Percentiles rank a stretch among this genome's conserved stretches.
phyloP scores from a whole-genome alignment of 1,284 basidiomycete species.

The Ceratobasidium sp. region DNA sequence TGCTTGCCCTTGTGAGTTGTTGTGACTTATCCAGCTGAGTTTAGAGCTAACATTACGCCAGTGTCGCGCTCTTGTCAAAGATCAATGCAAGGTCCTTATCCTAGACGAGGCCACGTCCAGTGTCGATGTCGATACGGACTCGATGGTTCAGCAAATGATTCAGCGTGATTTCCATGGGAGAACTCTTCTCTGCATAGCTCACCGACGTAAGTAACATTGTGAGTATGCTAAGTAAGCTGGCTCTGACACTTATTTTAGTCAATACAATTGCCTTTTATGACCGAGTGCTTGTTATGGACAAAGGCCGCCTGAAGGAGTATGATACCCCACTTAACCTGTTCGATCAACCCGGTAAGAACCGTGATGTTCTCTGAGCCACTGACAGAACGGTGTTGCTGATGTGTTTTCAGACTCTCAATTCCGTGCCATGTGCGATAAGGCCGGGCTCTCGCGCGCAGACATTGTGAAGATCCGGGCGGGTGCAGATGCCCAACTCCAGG shows the following conservation, averaged over 20 bases:
- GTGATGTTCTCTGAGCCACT: constrained; percentile 57
- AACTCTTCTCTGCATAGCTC: constrained; percentile 80
- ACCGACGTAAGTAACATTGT: constrained; percentile 60
- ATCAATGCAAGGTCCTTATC: constrained; percentile 32
- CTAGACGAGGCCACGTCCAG: constrained; percentile 86
- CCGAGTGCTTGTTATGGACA: constrained; percentile 81
- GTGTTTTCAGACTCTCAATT: constrained; percentile 32
- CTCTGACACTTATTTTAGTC: constrained; percentile 54
- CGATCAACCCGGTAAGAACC: constrained; percentile 76
- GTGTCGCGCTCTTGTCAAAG: constrained; percentile 47
- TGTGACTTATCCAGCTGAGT: constrained; percentile 79
- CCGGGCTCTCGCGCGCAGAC: constrained; percentile 71
- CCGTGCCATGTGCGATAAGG: constrained; percentile 80
- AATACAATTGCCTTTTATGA: constrained; percentile 82
- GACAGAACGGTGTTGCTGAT: neutral
- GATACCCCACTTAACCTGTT: constrained; percentile 84
- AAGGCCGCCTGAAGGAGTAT: constrained; percentile 73
- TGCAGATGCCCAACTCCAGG: constrained; percentile 38
- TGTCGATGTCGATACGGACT: constrained; percentile 86
- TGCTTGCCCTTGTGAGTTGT: constrained; percentile 69
- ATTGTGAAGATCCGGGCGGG: constrained; percentile 62
- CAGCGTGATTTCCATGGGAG: constrained; percentile 75
- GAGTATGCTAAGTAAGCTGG: neutral
- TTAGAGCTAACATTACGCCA: constrained; percentile 77
- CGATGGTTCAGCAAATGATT: constrained; percentile 81